phyloP scores from a whole-genome alignment of 2,329 filamentous ascomycete genomes.

The Arthrobotrys iridis region DNA sequence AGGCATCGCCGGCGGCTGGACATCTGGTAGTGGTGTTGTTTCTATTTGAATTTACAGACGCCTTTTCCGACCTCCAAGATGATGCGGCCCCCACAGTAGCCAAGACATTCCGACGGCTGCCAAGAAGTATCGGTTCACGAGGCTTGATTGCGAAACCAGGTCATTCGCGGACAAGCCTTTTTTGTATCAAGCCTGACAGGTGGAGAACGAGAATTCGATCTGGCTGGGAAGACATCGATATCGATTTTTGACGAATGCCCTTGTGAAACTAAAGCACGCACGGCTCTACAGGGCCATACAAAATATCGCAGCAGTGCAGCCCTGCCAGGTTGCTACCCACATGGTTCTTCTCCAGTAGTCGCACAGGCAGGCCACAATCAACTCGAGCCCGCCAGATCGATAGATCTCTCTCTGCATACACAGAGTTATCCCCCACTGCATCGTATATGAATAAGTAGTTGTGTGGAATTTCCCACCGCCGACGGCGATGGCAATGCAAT shows the following conservation, averaged over 20 bases:
- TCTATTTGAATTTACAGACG: neutral
- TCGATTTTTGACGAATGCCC: slow-evolving; percentile 3
- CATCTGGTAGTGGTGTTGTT: slow-evolving; percentile 29
- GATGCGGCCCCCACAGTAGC: slow-evolving; percentile 15
- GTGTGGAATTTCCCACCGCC: too few species aligned
- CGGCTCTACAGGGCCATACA: neutral
- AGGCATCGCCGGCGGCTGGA: slow-evolving; percentile 31
- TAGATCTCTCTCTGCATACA: too few species aligned
- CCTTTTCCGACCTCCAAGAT: slow-evolving; percentile 7
- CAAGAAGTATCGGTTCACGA: slow-evolving; percentile 18
- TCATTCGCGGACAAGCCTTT: slow-evolving; percentile 15
- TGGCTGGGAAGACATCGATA: neutral
- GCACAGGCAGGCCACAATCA: too few species aligned
- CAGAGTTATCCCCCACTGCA: too few species aligned
- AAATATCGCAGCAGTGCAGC: neutral
- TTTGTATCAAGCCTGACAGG: slow-evolving; percentile 4
- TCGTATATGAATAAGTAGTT: too few species aligned
- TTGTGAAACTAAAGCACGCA: slow-evolving; percentile 12
- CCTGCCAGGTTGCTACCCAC: too few species aligned
- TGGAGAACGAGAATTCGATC: slow-evolving; percentile 8
- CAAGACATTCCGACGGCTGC: slow-evolving; percentile 11
- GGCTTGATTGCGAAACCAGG: slow-evolving; percentile 23
- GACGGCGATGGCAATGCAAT: neutral
- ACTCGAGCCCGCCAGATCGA: neutral
- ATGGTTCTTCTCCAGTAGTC: too few species aligned